Evolutionary conservation across 805 yeast species (phyloP).

Genomic region (Lipomyces oligophaga): DNA sequence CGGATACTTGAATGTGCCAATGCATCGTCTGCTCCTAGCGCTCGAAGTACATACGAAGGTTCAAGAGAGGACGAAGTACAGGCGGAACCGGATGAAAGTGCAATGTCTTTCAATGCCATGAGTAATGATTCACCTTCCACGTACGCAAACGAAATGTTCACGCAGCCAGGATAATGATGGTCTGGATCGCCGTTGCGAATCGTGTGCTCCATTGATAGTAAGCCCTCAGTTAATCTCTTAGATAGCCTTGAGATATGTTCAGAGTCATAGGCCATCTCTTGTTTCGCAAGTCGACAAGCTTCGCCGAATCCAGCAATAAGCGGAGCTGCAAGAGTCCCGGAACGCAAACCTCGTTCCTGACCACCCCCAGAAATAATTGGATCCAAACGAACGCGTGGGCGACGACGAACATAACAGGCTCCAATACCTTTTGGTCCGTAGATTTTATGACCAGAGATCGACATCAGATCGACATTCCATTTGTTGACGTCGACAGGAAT

Average conservation of each 20-base stretch:
- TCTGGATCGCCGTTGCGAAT: conserved; percentile 79
- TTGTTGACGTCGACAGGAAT: conserved; percentile 88
- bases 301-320: conserved; percentile 94
- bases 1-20: conserved; percentile 97
- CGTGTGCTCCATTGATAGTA: conserved; percentile 81
- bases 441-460: conserved; percentile 92
- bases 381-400: conserved; percentile 96
- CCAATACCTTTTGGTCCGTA: conserved; percentile 99
- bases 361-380: conserved; percentile 98
- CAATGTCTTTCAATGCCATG: conserved; percentile 97
- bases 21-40: conserved; percentile 93
- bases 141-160: conserved; percentile 93
- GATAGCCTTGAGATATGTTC: conserved; percentile 69
- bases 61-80: conserved; percentile 98
- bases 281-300: conserved; percentile 79
- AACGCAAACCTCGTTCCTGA: conserved; percentile 95
- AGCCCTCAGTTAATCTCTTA: conserved; percentile 63
- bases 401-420: conserved; percentile 90
- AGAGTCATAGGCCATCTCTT: conserved; percentile 71
- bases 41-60: conserved; percentile 94
- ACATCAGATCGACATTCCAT: conserved; percentile 86
- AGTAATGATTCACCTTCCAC: conserved; percentile 96
- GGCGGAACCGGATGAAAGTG: conserved; percentile 93
- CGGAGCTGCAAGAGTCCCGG: conserved; percentile 98
- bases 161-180: conserved; percentile 86